Percentiles rank a stretch among this genome's conserved stretches.
These are phyloP conservation scores for Daldinia eschscholtzii DNA, from an alignment of 2,329 filamentous ascomycete genomes.

Conservation along the genomic window DNA sequence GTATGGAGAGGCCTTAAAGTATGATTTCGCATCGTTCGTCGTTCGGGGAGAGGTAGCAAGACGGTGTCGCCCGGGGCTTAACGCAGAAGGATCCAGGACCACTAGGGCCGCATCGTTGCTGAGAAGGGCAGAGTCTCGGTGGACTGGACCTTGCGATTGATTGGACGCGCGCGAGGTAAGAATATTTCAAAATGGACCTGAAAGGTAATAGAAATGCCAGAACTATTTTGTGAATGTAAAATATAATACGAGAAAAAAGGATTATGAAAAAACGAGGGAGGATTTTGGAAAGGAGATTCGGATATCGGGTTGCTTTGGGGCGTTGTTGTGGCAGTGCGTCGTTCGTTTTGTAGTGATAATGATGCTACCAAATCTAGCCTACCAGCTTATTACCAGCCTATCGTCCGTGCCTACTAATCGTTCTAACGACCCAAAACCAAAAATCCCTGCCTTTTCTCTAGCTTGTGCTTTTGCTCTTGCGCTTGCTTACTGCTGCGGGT, in stretches of 20 bases:
- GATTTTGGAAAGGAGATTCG: slow-evolving; percentile 40
- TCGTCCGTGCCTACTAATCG: slow-evolving; percentile 11
- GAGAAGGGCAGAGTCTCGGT: slow-evolving; percentile 38
- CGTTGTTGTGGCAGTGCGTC: slow-evolving; percentile 45
- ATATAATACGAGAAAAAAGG: slow-evolving; percentile 25
- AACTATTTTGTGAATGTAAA: slow-evolving; percentile 16
- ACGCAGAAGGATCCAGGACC: slow-evolving; percentile 37
- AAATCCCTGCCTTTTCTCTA: slow-evolving; percentile 23
- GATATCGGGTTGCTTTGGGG: slow-evolving; percentile 37
- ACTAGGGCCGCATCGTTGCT: slow-evolving; percentile 50
- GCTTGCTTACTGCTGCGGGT: slow-evolving; percentile 23
- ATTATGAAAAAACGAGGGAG: slow-evolving; percentile 30
- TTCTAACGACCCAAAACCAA: slow-evolving; percentile 18
- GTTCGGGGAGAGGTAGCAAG: slow-evolving; percentile 36
- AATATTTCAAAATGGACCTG: slow-evolving; percentile 12
- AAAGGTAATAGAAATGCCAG: background rate
- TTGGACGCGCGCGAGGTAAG: slow-evolving; percentile 25
- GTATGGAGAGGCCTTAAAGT: slow-evolving; percentile 29
- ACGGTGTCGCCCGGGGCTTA: slow-evolving; percentile 42
- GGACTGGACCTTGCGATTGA: slow-evolving; percentile 32
- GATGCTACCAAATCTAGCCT: slow-evolving; percentile 42
- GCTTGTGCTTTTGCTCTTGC: slow-evolving; percentile 1
- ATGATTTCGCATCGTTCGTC: slow-evolving; percentile 50
- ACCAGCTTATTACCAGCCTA: slow-evolving; percentile 20
- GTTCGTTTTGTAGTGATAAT: slow-evolving; percentile 40